phyloP scores from a whole-genome alignment of 257 asterid genomes.

The Verbascum thapsus region DNA sequence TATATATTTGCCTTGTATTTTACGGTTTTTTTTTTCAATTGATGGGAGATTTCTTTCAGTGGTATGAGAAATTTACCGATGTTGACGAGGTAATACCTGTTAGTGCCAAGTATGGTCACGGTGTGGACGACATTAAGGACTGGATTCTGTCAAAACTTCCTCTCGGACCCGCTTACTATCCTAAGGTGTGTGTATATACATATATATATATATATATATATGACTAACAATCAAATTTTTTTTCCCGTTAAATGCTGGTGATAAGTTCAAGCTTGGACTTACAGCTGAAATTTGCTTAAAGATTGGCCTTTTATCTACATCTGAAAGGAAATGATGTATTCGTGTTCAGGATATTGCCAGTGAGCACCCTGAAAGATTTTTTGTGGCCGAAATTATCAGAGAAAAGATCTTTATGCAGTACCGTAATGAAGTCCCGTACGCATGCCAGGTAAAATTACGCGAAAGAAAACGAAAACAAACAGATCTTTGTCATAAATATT shows the following conservation, averaged over 20 bases:
- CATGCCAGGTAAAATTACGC: conserved; percentile 75
- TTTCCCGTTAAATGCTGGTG: conserved; percentile 8
- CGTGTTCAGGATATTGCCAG: conserved; percentile 82
- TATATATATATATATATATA: no score
- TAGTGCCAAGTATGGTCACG: conserved; percentile 96
- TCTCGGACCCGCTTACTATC: conserved; percentile 82
- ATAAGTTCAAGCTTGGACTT: conserved; percentile 13
- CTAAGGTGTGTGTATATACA: conserved; percentile 69
- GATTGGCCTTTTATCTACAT: neutral
- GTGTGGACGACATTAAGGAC: conserved; percentile 91
- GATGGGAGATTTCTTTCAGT: conserved; percentile 49
- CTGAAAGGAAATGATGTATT: conserved; percentile 17
- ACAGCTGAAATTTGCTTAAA: conserved; percentile 1
- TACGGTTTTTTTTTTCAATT: neutral
- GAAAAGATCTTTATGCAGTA: conserved; percentile 94
- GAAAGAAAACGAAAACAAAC: conserved; percentile 11
- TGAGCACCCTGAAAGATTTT: conserved; percentile 98
- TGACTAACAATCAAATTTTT: neutral
- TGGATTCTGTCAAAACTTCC: conserved; percentile 97
- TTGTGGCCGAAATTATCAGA: conserved; percentile 87
- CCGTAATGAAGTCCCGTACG: conserved; percentile 91
- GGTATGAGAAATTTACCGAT: conserved; percentile 89
- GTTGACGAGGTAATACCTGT: conserved; percentile 98
- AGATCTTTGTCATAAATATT: conserved; percentile 1
- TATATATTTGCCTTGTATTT: neutral